phyloP scores from a whole-genome alignment of 805 yeast species.

The Myxozyma vanderwaltii region DNA sequence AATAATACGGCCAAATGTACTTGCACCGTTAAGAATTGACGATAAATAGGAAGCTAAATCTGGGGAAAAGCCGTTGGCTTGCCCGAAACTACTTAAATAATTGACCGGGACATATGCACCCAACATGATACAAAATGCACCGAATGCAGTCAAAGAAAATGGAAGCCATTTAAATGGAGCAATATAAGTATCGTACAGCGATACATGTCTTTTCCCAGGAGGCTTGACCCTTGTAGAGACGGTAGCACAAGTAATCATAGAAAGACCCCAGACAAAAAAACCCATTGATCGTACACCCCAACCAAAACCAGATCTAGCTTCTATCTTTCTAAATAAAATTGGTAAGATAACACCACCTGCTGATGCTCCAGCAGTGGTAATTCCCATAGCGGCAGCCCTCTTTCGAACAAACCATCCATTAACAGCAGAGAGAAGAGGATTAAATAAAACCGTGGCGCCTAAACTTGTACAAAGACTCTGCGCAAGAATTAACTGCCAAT shows the following conservation, averaged over 20 bases:
- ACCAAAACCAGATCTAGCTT: conserved; percentile 50
- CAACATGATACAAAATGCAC: conserved; percentile 36
- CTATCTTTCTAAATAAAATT: conserved; percentile 48
- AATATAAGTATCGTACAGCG: conserved; percentile 8
- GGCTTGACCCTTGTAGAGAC: conserved; percentile 36
- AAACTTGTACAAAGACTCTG: conserved; percentile 55
- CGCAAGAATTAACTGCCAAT: conserved; percentile 56
- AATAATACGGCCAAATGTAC: conserved; percentile 49
- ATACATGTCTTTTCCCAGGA: conserved; percentile 14
- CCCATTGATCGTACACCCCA: conserved; percentile 58
- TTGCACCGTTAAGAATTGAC: conserved; percentile 26
- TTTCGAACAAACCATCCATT: conserved; percentile 50
- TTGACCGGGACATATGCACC: conserved; percentile 42
- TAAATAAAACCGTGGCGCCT: conserved; percentile 49
- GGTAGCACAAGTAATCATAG: conserved; percentile 34
- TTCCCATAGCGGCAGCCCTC: conserved; percentile 51
- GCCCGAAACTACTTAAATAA: conserved; percentile 40
- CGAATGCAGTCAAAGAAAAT: conserved; percentile 36
- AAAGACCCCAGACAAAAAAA: conserved; percentile 45
- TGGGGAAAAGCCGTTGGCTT: conserved; percentile 30
- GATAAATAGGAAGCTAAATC: conserved; percentile 39
- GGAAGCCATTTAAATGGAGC: conserved; percentile 38
- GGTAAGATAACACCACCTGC: conserved; percentile 55
- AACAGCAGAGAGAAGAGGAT: conserved; percentile 49
- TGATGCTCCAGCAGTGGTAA: conserved; percentile 54